Percentiles rank a stretch among this genome's conserved stretches.
Evolutionary conservation across 805 yeast species (phyloP).

Genomic region (Torulaspora gathmanii): DNA sequence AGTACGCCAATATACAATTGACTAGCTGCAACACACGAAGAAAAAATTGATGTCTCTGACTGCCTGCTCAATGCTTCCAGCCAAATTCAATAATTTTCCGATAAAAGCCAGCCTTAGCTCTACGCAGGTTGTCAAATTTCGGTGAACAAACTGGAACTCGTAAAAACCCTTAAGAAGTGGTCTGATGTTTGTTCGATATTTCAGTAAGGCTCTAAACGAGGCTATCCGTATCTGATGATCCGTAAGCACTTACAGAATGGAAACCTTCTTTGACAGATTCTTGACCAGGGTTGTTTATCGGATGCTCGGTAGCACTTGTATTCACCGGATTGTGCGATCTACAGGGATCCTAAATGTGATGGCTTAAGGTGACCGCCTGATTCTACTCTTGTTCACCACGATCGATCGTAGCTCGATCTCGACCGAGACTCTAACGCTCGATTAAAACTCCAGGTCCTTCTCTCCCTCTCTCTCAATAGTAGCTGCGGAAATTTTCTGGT

Average conservation of each 20-base stretch:
- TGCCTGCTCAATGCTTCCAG: not conserved
- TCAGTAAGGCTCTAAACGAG: not conserved
- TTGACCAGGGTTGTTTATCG: not conserved
- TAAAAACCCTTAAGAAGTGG: not conserved
- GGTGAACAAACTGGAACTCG: not conserved
- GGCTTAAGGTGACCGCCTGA: too few relatives aligned
- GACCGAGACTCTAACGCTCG: too few relatives aligned
- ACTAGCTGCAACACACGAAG: not conserved
- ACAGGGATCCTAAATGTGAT: too few relatives aligned
- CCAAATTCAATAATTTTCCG: not conserved
- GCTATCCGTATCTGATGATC: slow-evolving; percentile 2
- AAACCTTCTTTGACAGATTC: not conserved
- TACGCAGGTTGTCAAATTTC: not conserved
- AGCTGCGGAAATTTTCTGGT: not conserved
- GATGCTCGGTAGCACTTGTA: not conserved
- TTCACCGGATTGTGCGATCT: too few relatives aligned
- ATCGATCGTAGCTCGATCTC: too few relatives aligned
- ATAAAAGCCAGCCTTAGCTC: not conserved
- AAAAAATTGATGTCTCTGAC: not conserved
- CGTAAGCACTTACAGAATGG: not conserved
- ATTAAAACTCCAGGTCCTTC: too few relatives aligned
- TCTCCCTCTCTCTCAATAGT: too few relatives aligned
- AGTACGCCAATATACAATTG: not conserved
- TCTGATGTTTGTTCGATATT: not conserved
- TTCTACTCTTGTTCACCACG: too few relatives aligned